phyloP scores from a whole-genome alignment of 192 early-diverging fungal genomes.

The Podila epicladia region DNA sequence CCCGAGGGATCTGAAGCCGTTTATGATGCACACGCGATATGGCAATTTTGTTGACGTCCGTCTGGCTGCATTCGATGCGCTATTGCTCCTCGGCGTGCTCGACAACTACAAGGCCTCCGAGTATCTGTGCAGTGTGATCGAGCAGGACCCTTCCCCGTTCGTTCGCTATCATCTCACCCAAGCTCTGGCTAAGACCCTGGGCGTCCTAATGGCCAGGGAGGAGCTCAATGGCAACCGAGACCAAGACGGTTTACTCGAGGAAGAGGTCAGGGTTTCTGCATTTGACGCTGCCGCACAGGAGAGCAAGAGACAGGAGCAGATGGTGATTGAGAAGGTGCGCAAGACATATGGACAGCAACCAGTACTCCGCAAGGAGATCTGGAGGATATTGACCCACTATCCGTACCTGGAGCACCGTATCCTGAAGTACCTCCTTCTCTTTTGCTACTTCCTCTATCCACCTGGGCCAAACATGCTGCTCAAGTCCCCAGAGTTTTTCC shows the following conservation, averaged over 20 bases:
- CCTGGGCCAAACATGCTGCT: slow-evolving; percentile 60
- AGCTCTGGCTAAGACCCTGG: slow-evolving; percentile 57
- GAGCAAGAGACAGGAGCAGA: slow-evolving; percentile 21
- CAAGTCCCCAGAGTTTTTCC: slow-evolving; percentile 66
- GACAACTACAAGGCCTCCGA: slow-evolving; percentile 49
- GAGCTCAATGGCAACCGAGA: slow-evolving; percentile 6
- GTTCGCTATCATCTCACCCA: slow-evolving; percentile 66
- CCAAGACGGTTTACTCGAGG: slow-evolving; percentile 55
- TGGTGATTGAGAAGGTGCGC: slow-evolving; percentile 21
- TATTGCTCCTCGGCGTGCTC: slow-evolving; percentile 80
- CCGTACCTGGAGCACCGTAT: slow-evolving; percentile 63
- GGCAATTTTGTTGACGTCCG: slow-evolving; percentile 81
- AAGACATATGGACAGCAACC: slow-evolving; percentile 34
- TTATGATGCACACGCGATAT: slow-evolving; percentile 77
- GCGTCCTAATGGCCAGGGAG: slow-evolving; percentile 53
- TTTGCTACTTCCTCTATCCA: slow-evolving; percentile 73
- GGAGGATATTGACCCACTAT: slow-evolving; percentile 37
- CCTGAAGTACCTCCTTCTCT: slow-evolving; percentile 65
- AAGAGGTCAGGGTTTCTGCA: slow-evolving; percentile 57
- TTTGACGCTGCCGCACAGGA: slow-evolving; percentile 21
- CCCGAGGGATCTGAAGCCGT: slow-evolving; percentile 72
- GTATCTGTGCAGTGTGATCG: slow-evolving; percentile 71
- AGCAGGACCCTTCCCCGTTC: slow-evolving; percentile 69
- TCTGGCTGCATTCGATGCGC: slow-evolving; percentile 74
- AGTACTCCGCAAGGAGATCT: slow-evolving; percentile 30